phyloP scores from a whole-genome alignment of 805 yeast genomes.

The Suhomyces xylopsoci region DNA sequence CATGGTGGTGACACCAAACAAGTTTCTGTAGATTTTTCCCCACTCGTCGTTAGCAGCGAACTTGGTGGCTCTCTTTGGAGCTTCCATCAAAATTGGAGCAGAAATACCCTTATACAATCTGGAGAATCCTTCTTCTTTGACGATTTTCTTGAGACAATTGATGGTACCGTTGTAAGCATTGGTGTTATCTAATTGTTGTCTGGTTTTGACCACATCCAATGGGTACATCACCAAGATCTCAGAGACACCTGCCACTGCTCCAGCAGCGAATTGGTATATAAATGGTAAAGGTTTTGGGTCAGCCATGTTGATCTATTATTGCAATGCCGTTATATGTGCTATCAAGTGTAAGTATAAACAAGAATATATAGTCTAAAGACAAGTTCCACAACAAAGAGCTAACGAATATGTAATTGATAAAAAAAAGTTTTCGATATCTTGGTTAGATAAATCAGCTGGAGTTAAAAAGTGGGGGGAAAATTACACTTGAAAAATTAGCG shows the following conservation, averaged over 20 bases:
- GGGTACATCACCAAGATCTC: slow-evolving; percentile 96
- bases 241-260: slow-evolving; percentile 96
- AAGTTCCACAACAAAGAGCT: background rate
- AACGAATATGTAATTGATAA: background rate
- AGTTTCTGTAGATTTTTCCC: slow-evolving; percentile 74
- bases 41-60: slow-evolving; percentile 98
- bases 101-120: slow-evolving; percentile 89
- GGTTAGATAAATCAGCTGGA: background rate
- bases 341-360: background rate
- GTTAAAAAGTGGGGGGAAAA: background rate
- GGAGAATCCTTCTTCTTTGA: slow-evolving; percentile 79
- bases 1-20: slow-evolving; percentile 66
- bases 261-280: slow-evolving; percentile 84
- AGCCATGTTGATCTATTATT: background rate
- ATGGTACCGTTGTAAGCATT: slow-evolving; percentile 79
- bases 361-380: background rate
- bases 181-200: slow-evolving; percentile 73
- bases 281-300: slow-evolving; percentile 57
- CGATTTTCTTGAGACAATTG: slow-evolving; percentile 79
- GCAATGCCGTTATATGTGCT: background rate
- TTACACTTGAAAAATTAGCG: background rate
- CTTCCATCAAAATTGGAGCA: slow-evolving; percentile 98
- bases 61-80: slow-evolving; percentile 98
- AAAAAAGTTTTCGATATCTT: background rate
- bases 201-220: slow-evolving; percentile 92